phyloP scores from a whole-genome alignment of 176 grass and related monocot species.

The Bromus sterilis region DNA sequence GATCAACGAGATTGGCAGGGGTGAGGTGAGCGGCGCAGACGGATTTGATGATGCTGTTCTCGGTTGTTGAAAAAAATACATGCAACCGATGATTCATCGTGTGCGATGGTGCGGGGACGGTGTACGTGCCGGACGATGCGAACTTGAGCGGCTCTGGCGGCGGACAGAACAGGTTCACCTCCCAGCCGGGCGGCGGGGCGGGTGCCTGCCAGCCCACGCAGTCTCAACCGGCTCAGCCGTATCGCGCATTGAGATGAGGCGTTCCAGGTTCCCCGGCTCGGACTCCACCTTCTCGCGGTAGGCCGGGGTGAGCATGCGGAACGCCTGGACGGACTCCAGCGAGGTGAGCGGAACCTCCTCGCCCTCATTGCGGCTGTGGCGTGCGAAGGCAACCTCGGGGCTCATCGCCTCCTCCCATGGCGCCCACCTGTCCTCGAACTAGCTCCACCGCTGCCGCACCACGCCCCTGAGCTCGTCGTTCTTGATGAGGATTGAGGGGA shows the following conservation, averaged over 20 bases:
- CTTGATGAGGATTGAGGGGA: conserved; percentile 31
- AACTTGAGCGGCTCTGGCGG: too few species aligned
- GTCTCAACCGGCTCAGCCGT: conserved; percentile 77
- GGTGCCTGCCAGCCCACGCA: conserved; percentile 53
- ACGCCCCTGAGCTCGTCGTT: conserved; percentile 58
- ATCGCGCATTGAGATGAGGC: conserved; percentile 70
- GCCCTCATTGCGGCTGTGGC: conserved; percentile 79
- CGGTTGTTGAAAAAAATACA: too few species aligned
- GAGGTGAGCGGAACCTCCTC: conserved; percentile 88
- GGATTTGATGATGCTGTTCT: too few species aligned
- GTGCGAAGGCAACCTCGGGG: conserved; percentile 78
- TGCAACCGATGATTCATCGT: too few species aligned
- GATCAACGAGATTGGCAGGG: too few species aligned
- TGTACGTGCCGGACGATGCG: too few species aligned
- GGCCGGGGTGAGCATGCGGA: conserved; percentile 84
- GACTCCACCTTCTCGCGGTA: conserved; percentile 82
- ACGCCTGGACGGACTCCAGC: conserved; percentile 72
- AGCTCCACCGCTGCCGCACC: conserved; percentile 50
- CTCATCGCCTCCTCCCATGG: conserved; percentile 87
- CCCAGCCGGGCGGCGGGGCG: conserved; percentile 80
- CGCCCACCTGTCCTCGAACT: conserved; percentile 79
- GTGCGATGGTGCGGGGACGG: too few species aligned
- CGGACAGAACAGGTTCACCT: too few species aligned
- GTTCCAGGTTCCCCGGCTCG: conserved; percentile 59
- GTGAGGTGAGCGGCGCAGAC: too few species aligned